Evolutionary conservation across 257 asterid species (phyloP).

Genomic region (Penstemon newberryi): DNA sequence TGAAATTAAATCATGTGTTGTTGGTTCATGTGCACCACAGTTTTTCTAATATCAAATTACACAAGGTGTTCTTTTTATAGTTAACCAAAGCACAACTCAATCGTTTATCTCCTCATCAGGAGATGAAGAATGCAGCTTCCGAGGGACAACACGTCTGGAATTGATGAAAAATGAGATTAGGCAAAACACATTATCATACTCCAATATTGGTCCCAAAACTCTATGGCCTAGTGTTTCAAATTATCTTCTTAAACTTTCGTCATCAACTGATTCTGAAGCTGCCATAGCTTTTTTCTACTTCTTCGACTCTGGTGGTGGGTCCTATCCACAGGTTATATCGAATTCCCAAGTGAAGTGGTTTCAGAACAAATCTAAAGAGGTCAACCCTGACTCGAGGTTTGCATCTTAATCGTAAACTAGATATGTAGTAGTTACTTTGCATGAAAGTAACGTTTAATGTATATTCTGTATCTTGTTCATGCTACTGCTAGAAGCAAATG

Average conservation of each 20-base stretch:
- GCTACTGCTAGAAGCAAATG: no score
- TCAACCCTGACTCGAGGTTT: conserved; percentile 73
- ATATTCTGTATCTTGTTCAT: neutral
- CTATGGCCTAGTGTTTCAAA: conserved; percentile 90
- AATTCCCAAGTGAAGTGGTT: conserved; percentile 80
- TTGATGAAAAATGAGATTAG: conserved; percentile 51
- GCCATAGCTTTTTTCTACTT: conserved; percentile 64
- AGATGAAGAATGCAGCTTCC: conserved; percentile 56
- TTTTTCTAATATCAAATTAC: no score
- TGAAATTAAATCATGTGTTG: neutral
- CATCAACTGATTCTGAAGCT: conserved; percentile 37
- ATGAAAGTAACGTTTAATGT: neutral
- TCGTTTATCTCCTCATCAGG: conserved; percentile 23
- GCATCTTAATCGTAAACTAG: neutral
- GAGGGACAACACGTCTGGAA: conserved; percentile 76
- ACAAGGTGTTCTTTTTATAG: neutral
- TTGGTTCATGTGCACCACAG: neutral
- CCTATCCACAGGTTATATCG: conserved; percentile 83
- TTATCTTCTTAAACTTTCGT: conserved; percentile 58
- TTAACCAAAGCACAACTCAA: no score
- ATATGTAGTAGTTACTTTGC: no score
- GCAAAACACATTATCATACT: conserved; percentile 46
- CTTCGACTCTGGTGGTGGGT: conserved; percentile 94
- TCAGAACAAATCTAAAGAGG: conserved; percentile 44
- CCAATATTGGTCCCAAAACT: conserved; percentile 52